Evolutionary conservation across 768 basidiomycete genomes (phyloP), one percentile per base, ranked within the genome.

Genomic region (Termitomyces eurrhizus): DNA sequence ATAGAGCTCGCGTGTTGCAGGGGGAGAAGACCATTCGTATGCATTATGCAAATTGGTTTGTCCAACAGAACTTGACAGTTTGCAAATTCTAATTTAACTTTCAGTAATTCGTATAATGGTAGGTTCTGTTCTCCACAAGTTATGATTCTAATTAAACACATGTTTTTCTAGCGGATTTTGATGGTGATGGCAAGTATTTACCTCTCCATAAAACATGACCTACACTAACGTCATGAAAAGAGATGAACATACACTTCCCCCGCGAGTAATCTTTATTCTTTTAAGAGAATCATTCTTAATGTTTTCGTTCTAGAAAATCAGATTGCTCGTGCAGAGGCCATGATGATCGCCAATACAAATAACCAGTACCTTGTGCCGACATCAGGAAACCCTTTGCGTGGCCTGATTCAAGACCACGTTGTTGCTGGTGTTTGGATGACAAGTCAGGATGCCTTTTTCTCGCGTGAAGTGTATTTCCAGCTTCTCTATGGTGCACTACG

Each of bases 341-440:
- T 85, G 80, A 82, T 90, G 70, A 93, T 99, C 65, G 94, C 97
- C 64, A 98, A 98, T 72, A 98, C 95, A 6, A 95, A 98, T 71
- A 95, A 96, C 65, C 97, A 99, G 73, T 99, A 99, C 72, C 84
- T 99, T n/a, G 94, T 96, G 9, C 95, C 97, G 18, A 99, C 97
- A 1, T 98, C 97, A 7, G 97, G 97, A 63, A 95, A 95, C 69
- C 97, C 97, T 32, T 82, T 99, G 36, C 92, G 97, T 71, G 97
- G 97, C 70, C 80, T 99, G 32, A 99, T 99, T 65, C 97, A 99
- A 72, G 97, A 99, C 75, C 97, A 98, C 67, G 93, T 99, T 59
- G 96, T 98, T 49, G 94, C 97, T 14, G 96, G 94, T 60, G 90
- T 98, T n/a, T 98, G 95, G 93, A 95, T 99, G 93, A 98, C 97